These are phyloP conservation scores for Exophiala dermatitidis DNA, from an alignment of 2,329 filamentous ascomycete species.

Conservation along the genomic window DNA sequence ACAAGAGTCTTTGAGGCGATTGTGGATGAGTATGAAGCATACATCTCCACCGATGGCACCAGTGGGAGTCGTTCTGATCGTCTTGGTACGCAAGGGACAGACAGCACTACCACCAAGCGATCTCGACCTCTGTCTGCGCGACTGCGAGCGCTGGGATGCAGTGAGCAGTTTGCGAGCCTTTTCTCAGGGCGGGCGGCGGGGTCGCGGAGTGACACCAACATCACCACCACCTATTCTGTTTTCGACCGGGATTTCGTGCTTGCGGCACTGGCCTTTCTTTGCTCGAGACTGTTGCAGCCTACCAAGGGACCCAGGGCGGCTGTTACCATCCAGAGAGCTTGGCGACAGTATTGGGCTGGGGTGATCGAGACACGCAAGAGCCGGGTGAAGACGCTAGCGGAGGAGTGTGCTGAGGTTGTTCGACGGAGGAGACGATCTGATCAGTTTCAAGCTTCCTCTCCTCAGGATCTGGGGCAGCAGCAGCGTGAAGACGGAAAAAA, in stretches of 20 bases:
- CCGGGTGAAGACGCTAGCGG: conserved; percentile 37
- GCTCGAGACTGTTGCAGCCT: conserved; percentile 50
- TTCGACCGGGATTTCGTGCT: conserved; percentile 50
- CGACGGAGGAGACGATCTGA: background rate
- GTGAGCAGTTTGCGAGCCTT: conserved; percentile 23
- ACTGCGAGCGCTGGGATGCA: conserved; percentile 22
- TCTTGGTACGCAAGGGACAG: background rate
- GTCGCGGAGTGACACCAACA: conserved; percentile 5
- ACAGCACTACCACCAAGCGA: background rate
- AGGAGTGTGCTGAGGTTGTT: conserved; percentile 25
- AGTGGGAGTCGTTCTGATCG: no score
- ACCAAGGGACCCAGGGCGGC: conserved; percentile 46
- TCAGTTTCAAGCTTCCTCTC: no score
- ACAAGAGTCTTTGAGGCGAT: conserved; percentile 49
- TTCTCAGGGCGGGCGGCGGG: conserved; percentile 8
- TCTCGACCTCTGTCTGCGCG: conserved; percentile 9
- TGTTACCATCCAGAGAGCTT: conserved; percentile 46
- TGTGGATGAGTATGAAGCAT: conserved; percentile 50
- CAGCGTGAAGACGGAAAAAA: no score
- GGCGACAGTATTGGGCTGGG: conserved; percentile 32
- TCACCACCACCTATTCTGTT: conserved; percentile 31
- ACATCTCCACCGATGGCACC: conserved; percentile 1
- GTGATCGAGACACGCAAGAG: conserved; percentile 28
- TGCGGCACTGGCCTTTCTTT: conserved; percentile 53
- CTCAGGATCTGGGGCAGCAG: no score